Conservation (phyloP, 805 yeast species). For the Tanozyma kutaoensis region DNA sequence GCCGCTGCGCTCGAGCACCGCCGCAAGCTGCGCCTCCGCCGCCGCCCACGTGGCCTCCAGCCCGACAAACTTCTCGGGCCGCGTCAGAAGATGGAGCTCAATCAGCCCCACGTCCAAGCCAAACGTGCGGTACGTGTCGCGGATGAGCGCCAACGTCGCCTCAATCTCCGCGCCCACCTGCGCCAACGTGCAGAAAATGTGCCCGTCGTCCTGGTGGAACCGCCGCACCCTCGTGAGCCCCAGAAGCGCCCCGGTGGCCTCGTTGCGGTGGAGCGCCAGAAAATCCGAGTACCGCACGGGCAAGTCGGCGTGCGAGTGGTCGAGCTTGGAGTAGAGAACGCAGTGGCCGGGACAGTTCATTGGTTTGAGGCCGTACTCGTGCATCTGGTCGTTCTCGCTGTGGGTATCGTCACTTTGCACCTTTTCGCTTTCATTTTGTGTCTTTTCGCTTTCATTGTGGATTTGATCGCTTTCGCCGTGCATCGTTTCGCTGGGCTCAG, state of each 20-base stretch:
- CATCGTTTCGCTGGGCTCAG: constrained; percentile 12
- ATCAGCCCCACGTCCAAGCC: constrained; percentile 41
- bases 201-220: constrained; percentile 98
- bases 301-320: constrained; percentile 72
- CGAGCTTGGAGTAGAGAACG: constrained; percentile 59
- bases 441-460: too few species aligned
- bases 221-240: constrained; percentile 89
- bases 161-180: constrained; percentile 70
- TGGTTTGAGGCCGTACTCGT: constrained; percentile 75
- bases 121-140: constrained; percentile 59
- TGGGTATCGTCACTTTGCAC: constrained; percentile 4
- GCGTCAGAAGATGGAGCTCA: constrained; percentile 60
- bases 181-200: constrained; percentile 72
- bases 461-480: constrained; percentile 3
- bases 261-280: constrained; percentile 87
- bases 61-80: constrained; percentile 80
- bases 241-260: constrained; percentile 84
- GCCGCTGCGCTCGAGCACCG: constrained; percentile 36
- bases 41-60: constrained; percentile 61
- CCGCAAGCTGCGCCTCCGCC: constrained; percentile 60
- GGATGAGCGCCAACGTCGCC: constrained; percentile 59
- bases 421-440: too few species aligned
- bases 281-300: constrained; percentile 84
- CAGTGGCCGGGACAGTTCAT: constrained; percentile 97
- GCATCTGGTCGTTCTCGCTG: constrained; percentile 4